phyloP scores from a whole-genome alignment of 1,284 basidiomycete genomes.

The Ceratobasidium sp. region DNA sequence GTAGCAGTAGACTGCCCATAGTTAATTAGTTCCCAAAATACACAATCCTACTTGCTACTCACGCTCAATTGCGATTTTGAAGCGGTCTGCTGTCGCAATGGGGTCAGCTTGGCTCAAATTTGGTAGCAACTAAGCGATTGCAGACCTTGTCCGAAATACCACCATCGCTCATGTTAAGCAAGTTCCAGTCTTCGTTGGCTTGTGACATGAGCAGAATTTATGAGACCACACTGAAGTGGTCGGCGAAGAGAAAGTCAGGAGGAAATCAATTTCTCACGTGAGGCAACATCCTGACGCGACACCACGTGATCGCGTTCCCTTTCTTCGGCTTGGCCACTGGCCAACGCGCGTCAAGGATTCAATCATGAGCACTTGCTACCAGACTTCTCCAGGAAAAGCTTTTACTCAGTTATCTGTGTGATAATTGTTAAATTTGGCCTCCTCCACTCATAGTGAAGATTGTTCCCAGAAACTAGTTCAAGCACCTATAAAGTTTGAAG shows the following conservation, averaged over 20 bases:
- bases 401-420: too few species aligned
- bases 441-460: too few species aligned
- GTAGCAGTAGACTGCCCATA: conserved; percentile 3
- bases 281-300: conserved; percentile 33
- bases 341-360: too few species aligned
- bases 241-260: conserved; percentile 34
- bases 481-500: too few species aligned
- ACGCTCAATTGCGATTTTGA: conserved; percentile 14
- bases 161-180: conserved; percentile 10
- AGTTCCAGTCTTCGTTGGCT: conserved; percentile 8
- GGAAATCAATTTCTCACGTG: conserved; percentile 26
- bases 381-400: too few species aligned
- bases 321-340: too few species aligned
- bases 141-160: conserved; percentile 10
- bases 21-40: not conserved
- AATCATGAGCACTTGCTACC: too few species aligned
- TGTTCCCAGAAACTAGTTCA: too few species aligned
- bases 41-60: not conserved
- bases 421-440: too few species aligned
- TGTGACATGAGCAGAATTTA: not conserved
- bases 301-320: conserved; percentile 38
- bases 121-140: not conserved
- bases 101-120: not conserved
- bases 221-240: not conserved
- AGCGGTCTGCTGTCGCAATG: not conserved